Evolutionary conservation across 2,329 filamentous ascomycete genomes (phyloP).

Genomic region (Cordyceps pruinosa): DNA sequence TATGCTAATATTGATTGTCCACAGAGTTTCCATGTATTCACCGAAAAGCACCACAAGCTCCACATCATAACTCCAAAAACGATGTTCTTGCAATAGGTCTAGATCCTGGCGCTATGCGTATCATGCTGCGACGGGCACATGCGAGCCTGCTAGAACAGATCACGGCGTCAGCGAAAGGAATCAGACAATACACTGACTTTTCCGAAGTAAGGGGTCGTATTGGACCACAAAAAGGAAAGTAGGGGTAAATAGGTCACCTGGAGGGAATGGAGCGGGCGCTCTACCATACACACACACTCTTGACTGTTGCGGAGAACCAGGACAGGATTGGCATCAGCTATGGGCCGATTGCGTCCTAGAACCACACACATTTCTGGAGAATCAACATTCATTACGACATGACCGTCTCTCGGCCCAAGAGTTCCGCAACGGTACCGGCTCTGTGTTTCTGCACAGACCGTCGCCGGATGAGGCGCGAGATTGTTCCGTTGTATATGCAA

Average conservation of each 20-base stretch:
- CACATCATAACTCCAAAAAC: background rate
- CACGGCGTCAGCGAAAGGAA: background rate
- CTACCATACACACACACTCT: background rate
- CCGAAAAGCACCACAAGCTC: slow-evolving; percentile 5
- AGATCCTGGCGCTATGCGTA: background rate
- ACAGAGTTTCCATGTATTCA: slow-evolving; percentile 2
- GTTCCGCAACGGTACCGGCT: background rate
- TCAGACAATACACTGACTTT: background rate
- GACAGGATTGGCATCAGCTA: background rate
- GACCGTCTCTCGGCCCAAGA: background rate
- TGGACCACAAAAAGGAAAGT: too few relatives aligned
- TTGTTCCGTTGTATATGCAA: background rate
- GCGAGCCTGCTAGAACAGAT: background rate
- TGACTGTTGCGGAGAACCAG: background rate
- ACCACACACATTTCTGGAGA: background rate
- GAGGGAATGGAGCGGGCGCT: background rate
- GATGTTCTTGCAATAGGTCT: background rate
- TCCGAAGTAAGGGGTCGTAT: background rate
- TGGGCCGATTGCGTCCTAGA: background rate
- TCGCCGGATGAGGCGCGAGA: background rate
- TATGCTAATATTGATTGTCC: background rate
- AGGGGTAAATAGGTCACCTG: background rate
- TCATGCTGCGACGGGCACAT: background rate
- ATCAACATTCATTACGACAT: background rate
- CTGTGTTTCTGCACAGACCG: background rate